Base-by-base conservation (phyloP, 805 yeast species). In the Lipomyces spencermartinsiae region DNA sequence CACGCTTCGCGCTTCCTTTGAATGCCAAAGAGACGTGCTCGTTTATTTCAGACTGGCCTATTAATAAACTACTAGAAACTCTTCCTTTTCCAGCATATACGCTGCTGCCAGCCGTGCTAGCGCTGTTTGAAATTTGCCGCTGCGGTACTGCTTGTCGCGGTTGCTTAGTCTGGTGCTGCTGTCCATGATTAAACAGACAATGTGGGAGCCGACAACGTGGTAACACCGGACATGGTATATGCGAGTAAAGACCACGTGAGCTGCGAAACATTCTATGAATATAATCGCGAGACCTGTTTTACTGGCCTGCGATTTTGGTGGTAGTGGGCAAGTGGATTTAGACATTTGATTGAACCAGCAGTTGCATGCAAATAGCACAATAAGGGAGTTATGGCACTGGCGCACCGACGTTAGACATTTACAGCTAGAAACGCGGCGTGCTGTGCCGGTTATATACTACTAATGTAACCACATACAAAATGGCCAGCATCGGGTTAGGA, bases 131-230 rank as follows among this genome's bases (percentile, higher is more conserved):
- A 6, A 31, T 14, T 22, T 22, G 33, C 16, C 16, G 39, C 49
- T 43, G 16, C 22, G 8, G 1, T 43, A n/a, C 22, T 16, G 49
- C 9, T 43, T 8, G 22, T 43, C n/a, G 9, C 1, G 22, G 49
- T 3, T 1, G 49, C 19, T 43, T 19, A 16, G n/a, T 7, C 10
- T 43, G 49, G 22, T 43, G 49, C 49, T 43, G 49, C 49, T 6
- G 22, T 43, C 49, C 22, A 55, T 66, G 70, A 12, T 61, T 57
- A 59, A 66, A 66, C 16, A 66, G 58, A 55, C 70, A 66, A 37
- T 33, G 51, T 19, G 70, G 70, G 4, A 51, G 53, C 7, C 63
- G 63, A 49, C 70, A 66, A 12, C 25, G 53, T 6, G 68, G 39
- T 7, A 61, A 43, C 16, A 57, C 65, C 9, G 68, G 68, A 54